These are phyloP conservation scores for Pezicula rhizophila DNA, from an alignment of 2,329 filamentous ascomycete genomes.

Conservation along the genomic window DNA sequence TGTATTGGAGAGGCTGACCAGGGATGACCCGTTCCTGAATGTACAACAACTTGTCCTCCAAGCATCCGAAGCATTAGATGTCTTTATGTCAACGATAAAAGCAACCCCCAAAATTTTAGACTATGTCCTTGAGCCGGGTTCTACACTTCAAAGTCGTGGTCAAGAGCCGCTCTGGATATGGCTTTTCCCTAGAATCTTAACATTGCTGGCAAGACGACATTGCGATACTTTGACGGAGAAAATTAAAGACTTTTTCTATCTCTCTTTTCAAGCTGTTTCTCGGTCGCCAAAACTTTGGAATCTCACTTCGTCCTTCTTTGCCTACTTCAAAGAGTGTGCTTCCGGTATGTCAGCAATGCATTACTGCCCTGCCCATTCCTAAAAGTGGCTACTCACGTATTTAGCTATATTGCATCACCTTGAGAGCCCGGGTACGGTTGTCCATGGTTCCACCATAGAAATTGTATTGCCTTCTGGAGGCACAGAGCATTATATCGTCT, in stretches of 20 bases:
- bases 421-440: constrained; percentile 12
- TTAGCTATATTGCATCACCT: constrained; percentile 22
- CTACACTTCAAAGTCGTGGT: constrained; percentile 44
- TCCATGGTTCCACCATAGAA: constrained; percentile 5
- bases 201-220: constrained; percentile 46
- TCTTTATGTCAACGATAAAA: constrained; percentile 67
- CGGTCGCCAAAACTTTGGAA: constrained; percentile 43
- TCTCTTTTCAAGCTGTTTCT: constrained; percentile 39
- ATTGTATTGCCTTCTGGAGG: constrained; percentile 17
- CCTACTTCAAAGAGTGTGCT: constrained; percentile 41
- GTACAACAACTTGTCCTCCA: constrained; percentile 51
- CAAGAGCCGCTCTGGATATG: constrained; percentile 60
- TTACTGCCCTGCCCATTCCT: not conserved
- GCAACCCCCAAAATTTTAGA: constrained; percentile 68
- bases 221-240: constrained; percentile 42
- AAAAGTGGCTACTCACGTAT: not conserved
- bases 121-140: constrained; percentile 33
- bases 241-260: constrained; percentile 48
- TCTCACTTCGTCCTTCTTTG: constrained; percentile 36
- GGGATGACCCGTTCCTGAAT: constrained; percentile 61
- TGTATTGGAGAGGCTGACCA: constrained; percentile 63
- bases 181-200: constrained; percentile 54
- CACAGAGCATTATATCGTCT: constrained; percentile 9
- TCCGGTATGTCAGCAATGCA: constrained; percentile 16
- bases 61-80: constrained; percentile 67